These are phyloP conservation scores for Pilobolus umbonatus DNA, from an alignment of 192 early-diverging fungal genomes.

Conservation along the genomic window DNA sequence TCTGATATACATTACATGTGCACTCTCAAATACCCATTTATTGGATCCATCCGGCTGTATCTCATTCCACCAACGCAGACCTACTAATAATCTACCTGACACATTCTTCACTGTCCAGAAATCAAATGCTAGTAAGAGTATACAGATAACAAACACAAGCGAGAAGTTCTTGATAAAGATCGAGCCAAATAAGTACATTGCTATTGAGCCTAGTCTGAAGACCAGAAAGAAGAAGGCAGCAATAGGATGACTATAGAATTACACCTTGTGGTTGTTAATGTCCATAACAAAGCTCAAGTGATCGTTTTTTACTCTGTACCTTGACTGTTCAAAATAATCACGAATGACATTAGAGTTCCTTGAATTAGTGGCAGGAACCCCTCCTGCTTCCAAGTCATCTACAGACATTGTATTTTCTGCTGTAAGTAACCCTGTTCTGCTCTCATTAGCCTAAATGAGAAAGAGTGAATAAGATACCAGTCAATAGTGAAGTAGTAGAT, in stretches of 20 bases:
- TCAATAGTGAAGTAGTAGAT: too few species aligned
- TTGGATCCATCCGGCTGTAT: slow-evolving; percentile 93
- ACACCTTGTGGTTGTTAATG: not conserved
- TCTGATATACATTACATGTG: slow-evolving; percentile 54
- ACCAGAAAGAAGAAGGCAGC: slow-evolving; percentile 87
- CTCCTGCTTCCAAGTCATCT: too few species aligned
- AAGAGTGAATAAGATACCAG: too few species aligned
- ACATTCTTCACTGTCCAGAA: slow-evolving; percentile 99
- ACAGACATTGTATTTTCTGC: too few species aligned
- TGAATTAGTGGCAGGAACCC: too few species aligned
- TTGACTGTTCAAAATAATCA: slow-evolving; percentile 36
- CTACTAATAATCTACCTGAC: slow-evolving; percentile 91
- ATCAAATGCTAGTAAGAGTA: slow-evolving; percentile 90
- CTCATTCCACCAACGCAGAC: slow-evolving; percentile 99
- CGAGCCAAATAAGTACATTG: slow-evolving; percentile 82
- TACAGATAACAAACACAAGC: slow-evolving; percentile 85
- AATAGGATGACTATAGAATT: slow-evolving; percentile 70
- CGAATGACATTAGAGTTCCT: too few species aligned
- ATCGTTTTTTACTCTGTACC: slow-evolving; percentile 3
- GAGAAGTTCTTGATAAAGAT: slow-evolving; percentile 84
- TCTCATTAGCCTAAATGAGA: too few species aligned
- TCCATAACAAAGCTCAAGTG: not conserved
- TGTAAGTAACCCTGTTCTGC: too few species aligned
- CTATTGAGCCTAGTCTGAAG: slow-evolving; percentile 79
- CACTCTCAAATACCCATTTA: slow-evolving; percentile 95